Conservation (phyloP, 768 basidiomycete species). For the Pisolithus sp. region DNA sequence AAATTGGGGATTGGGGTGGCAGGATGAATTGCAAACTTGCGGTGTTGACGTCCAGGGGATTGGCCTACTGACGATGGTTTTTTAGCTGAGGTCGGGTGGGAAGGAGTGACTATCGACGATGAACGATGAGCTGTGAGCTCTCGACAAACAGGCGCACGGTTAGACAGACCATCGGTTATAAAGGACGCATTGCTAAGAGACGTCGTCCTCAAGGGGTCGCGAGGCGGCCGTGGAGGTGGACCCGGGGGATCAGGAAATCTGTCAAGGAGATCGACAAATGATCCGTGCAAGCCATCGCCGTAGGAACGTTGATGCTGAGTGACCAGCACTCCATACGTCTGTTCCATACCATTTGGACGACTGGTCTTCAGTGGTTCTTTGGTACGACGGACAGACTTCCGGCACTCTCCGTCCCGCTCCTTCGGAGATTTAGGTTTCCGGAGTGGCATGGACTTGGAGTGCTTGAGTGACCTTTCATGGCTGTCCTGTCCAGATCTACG, state of each 20-base stretch:
- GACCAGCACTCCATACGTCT: slow-evolving; percentile 1
- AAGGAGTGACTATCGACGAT: slow-evolving; percentile 4
- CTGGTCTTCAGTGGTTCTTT: slow-evolving; percentile 7
- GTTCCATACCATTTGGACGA: slow-evolving; percentile 5
- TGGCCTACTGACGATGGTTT: slow-evolving; percentile 1
- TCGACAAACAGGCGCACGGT: background rate
- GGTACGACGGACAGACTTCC: slow-evolving; percentile 7
- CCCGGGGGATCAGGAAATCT: slow-evolving; percentile 4
- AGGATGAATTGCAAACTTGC: background rate
- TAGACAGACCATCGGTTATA: background rate
- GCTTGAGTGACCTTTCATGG: slow-evolving; percentile 3
- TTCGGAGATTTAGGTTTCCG: background rate
- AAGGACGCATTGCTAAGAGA: background rate
- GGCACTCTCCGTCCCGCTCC: background rate
- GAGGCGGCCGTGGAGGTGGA: slow-evolving; percentile 4
- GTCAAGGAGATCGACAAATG: slow-evolving; percentile 2
- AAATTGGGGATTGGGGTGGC: background rate
- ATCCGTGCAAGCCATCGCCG: background rate
- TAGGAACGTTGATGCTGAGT: background rate
- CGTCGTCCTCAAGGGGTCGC: background rate
- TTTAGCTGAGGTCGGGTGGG: slow-evolving; percentile 2
- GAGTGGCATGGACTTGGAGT: slow-evolving; percentile 9
- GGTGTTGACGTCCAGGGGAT: background rate
- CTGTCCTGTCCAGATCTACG: slow-evolving; percentile 1
- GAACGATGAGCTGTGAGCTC: slow-evolving; percentile 3